Base-by-base conservation (phyloP, 2,329 filamentous ascomycete genomes). In the Diplodia corticola region DNA sequence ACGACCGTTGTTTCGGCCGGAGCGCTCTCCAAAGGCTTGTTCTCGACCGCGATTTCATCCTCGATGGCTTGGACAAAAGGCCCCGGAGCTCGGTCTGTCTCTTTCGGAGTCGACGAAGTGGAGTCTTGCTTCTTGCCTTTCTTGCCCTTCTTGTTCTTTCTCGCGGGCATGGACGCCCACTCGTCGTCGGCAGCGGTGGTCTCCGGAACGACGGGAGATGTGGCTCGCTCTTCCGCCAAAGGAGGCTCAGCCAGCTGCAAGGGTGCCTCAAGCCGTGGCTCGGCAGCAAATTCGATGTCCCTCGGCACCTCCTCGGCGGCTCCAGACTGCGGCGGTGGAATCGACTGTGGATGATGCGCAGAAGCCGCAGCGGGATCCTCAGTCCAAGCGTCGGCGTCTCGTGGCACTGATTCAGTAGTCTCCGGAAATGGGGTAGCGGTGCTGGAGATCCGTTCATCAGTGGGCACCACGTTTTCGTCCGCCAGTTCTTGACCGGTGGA, bases 71-170 rank as follows among this genome's bases (percentile, higher is more conserved):
- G 64, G 1, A 30, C 24, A 10, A 30, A 15, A 24, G 24, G 30
- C 50, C 37, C 17, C 10, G 20, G 12, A 6, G 9, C 3, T 17
- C 20, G 55, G 9, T 60, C 55, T 26, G 33, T 48, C 22, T 59
- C 54, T 17, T 59, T 59, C 12, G 55, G 55, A 6, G 55, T 48
- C 15, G 40, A 44, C 3, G 46, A 7, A 22, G n/a, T 37, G 15
- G 53, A 60, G 20, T 40, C 53, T 17, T 51, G 30, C 46, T 66
- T 59, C 40, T 51, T 67, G 15, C 53, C 60, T n/a, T 65, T 67
- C 51, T 67, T 67, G 10, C 46, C 66, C 24, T 67, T 67, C 46
- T 67, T 67, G n/a, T 53, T 51, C n/a, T 64, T 64, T n/a, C 55
- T 64, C 4, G 35, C 26, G 1, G 37, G 50, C 50, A 64, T 55